Evolutionary conservation across 257 asterid genomes (phyloP), one percentile per base, ranked within the genome.

Genomic region (Lithospermum erythrorhizon): DNA sequence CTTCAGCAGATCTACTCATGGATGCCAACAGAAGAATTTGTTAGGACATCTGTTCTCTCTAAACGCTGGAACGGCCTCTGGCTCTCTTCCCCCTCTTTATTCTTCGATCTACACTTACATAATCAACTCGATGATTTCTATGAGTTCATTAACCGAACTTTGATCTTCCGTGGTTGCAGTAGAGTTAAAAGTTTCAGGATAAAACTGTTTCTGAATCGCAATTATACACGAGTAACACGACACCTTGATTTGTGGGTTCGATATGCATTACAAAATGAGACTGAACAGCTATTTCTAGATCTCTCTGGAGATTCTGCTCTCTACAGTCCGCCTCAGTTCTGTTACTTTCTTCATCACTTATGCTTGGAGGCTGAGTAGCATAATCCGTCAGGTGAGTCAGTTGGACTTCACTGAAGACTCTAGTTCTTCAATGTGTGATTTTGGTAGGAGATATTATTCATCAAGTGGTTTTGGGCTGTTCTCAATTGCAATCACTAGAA

Each of bases 41-140:
- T 63, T 29, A 63, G 17, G 54, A 63, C 60, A 2, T 23, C 67
- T 24, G 14, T 66, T 27, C 70, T 66, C 21, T 66, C 64, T 57
- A 66, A 66, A 30, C 63, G 58, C 17, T 66, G 64, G 64, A 18
- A 14, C 2, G 13, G 54, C 59, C 64, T 66, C n/a, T 29, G 64
- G 70, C 27, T 37, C 19, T 19, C 9, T 19, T 51, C 59, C 48
- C 63, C 58, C 41, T 2, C 9, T 21, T 22, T 66, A 37, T 16
- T n/a, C 9, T 66, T 58, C 30, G n/a, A 18, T 21, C 0, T 0
- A 18, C 0, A 21, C 17, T 6, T 15, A 17, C 56, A 11, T 18
- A n/a, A 13, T 18, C 45, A 6, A 6, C 13, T 49, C 3, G 51
- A 49, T 14, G 2, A 55, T 16, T 58, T 58, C 47, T 19, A 21